A percentile compares a stretch with the other conserved stretches of the same genome.
Conservation (phyloP, 2,329 filamentous ascomycete species). For the Phialemonium atrogriseum region DNA sequence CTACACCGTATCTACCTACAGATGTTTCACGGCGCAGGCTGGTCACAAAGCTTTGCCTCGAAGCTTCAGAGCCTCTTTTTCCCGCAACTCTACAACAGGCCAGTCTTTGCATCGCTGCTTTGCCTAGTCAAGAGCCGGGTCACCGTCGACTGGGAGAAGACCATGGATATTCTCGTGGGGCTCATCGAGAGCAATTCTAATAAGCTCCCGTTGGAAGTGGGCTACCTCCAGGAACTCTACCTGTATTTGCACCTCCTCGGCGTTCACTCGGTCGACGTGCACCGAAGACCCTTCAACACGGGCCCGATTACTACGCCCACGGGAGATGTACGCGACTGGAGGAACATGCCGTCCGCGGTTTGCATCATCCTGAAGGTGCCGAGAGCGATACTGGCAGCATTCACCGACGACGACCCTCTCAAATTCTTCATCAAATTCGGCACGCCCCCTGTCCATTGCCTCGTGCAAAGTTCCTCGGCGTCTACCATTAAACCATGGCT, state of each 20-base stretch:
- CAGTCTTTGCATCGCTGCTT: constrained; percentile 2
- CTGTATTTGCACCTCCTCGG: constrained; percentile 5
- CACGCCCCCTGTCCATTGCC: too few species aligned
- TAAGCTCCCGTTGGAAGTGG: background rate
- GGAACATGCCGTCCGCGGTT: constrained; percentile 4
- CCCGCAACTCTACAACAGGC: too few species aligned
- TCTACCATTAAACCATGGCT: too few species aligned
- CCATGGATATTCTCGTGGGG: constrained; percentile 1
- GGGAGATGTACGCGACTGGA: background rate
- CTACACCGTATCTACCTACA: too few species aligned
- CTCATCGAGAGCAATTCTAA: background rate
- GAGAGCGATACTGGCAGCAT: background rate
- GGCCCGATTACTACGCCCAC: background rate
- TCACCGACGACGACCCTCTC: background rate
- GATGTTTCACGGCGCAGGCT: too few species aligned
- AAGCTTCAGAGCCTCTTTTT: too few species aligned
- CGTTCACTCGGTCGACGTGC: background rate
- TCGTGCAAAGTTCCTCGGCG: too few species aligned
- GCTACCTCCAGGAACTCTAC: constrained; percentile 2
- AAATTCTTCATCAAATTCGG: too few species aligned
- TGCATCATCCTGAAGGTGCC: constrained; percentile 6
- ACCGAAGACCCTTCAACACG: background rate
- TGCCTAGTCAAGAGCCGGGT: constrained; percentile 3
- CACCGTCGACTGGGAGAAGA: constrained; percentile 1
- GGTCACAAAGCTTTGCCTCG: too few species aligned